Evolutionary conservation across 2,329 filamentous ascomycete genomes (phyloP).

Genomic region (Trichoderma sp.): DNA sequence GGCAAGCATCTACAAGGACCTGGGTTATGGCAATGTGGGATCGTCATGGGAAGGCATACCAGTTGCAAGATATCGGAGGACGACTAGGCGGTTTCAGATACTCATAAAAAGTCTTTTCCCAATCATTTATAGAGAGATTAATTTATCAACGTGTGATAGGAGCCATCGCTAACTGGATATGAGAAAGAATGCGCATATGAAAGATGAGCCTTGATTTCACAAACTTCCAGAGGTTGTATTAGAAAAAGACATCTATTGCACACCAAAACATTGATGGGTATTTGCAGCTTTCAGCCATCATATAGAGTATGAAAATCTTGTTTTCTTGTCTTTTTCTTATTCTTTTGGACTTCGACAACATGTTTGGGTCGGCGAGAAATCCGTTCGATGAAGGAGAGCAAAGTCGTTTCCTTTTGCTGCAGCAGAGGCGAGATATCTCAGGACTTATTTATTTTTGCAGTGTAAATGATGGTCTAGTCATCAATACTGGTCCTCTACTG

Average conservation of each 20-base stretch:
- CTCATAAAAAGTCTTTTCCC: too few species aligned
- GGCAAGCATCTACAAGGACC: too few species aligned
- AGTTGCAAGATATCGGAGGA: background rate
- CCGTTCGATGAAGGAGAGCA: background rate
- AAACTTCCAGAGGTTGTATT: background rate
- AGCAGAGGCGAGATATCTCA: background rate
- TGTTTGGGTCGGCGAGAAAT: background rate
- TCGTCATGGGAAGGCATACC: too few species aligned
- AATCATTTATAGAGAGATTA: background rate
- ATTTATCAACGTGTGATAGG: background rate
- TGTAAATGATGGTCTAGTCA: background rate
- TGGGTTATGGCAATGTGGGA: too few species aligned
- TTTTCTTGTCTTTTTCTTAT: background rate
- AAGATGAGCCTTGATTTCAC: background rate
- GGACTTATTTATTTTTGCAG: background rate
- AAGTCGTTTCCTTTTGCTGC: background rate
- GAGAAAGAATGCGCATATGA: background rate
- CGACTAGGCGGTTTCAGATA: too few species aligned
- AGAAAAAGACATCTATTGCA: background rate
- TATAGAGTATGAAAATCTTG: background rate
- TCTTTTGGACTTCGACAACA: background rate
- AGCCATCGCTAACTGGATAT: fast-evolving
- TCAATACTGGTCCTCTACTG: background rate
- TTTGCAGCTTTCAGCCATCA: background rate
- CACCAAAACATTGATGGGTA: background rate